Conservation (phyloP, 192 early-diverging fungal genomes). For the Backusella sp. region DNA sequence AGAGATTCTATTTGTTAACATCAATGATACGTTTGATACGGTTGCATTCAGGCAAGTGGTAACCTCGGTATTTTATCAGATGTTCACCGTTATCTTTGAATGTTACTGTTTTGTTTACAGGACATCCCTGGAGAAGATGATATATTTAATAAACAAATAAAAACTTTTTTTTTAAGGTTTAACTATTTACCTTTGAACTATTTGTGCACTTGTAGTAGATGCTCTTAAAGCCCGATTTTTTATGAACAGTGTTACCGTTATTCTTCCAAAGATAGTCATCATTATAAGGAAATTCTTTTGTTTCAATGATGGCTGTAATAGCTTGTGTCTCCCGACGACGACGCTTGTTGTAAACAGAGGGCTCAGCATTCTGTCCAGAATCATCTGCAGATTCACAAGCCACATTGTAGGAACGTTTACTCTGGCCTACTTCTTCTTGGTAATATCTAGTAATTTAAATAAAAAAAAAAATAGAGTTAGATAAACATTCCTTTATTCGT, state of each 20-base stretch:
- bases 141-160: conserved; percentile 10
- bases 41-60: conserved; percentile 48
- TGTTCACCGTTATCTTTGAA: conserved; percentile 49
- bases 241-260: conserved; percentile 38
- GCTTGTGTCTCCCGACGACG: conserved; percentile 58
- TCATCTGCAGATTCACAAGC: background rate
- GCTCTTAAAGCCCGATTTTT: conserved; percentile 37
- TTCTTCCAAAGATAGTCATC: conserved; percentile 41
- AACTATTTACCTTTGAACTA: conserved; percentile 36
- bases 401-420: background rate
- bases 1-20: background rate
- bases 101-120: conserved; percentile 58
- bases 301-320: conserved; percentile 54
- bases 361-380: background rate
- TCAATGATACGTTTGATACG: conserved; percentile 46
- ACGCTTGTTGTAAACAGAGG: conserved; percentile 32
- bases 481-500: background rate
- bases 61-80: conserved; percentile 54
- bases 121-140: conserved; percentile 21
- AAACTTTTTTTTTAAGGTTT: background rate
- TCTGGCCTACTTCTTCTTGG: background rate
- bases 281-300: conserved; percentile 31
- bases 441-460: background rate
- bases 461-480: background rate
- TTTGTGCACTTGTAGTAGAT: conserved; percentile 42